Conservation (phyloP, 805 yeast genomes). For the Sungouiozyma ichnusensis region DNA sequence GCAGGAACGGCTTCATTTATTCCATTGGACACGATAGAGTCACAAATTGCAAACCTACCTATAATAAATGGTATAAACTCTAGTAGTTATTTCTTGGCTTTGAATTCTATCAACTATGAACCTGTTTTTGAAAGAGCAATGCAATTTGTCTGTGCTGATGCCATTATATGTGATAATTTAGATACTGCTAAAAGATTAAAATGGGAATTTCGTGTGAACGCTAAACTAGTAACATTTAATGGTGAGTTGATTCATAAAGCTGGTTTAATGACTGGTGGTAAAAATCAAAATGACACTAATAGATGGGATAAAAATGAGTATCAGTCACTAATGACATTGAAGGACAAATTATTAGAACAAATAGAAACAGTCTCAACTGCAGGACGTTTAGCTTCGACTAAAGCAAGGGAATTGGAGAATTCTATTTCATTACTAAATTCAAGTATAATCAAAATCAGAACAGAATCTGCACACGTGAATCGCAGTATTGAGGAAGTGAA, state of each 20-base stretch:
- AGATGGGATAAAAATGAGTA: conserved; percentile 70
- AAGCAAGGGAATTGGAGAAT: conserved; percentile 46
- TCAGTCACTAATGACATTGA: conserved; percentile 40
- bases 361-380: conserved; percentile 32
- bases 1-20: conserved; percentile 79
- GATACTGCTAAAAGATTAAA: conserved; percentile 59
- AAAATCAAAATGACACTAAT: conserved; percentile 34
- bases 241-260: conserved; percentile 79
- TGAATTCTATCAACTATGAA: conserved; percentile 68
- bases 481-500: conserved; percentile 37
- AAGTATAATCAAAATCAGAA: conserved; percentile 35
- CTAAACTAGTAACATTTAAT: conserved; percentile 67
- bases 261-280: conserved; percentile 91
- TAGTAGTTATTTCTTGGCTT: conserved; percentile 33
- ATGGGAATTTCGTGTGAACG: conserved; percentile 50
- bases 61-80: conserved; percentile 8
- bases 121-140: conserved; percentile 62
- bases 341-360: conserved; percentile 39
- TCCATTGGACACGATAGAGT: conserved; percentile 70
- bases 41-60: conserved; percentile 44
- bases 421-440: conserved; percentile 44
- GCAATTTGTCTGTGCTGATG: conserved; percentile 66
- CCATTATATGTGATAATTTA: conserved; percentile 67
- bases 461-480: conserved; percentile 34
- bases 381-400: conserved; percentile 42